These are phyloP conservation scores for Cytospora piceicola DNA, from an alignment of 2,329 filamentous ascomycete genomes.

Conservation along the genomic window DNA sequence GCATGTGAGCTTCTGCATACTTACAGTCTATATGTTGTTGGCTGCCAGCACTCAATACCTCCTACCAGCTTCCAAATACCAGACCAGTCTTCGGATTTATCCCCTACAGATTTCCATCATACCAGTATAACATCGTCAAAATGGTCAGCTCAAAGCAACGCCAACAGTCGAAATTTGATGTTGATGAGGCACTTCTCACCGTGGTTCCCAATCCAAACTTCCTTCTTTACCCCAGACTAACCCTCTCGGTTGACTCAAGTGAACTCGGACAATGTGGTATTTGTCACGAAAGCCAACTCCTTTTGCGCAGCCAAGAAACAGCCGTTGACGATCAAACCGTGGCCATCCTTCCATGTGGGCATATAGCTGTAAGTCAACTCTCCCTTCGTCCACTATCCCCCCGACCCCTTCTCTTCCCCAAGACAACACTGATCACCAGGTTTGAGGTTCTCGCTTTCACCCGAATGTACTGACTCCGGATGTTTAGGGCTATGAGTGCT, in stretches of 20 bases:
- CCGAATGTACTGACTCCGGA: background rate
- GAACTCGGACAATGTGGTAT: slow-evolving; percentile 18
- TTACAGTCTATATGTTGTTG: too few relatives aligned
- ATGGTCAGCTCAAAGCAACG: background rate
- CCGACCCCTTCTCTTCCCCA: background rate
- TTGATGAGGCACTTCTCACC: slow-evolving; percentile 20
- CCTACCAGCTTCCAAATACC: background rate
- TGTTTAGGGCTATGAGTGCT: slow-evolving; percentile 8
- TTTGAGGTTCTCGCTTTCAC: background rate
- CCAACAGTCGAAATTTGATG: background rate
- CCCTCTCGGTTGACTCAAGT: background rate
- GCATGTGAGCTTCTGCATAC: too few relatives aligned
- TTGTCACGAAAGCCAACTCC: slow-evolving; percentile 18
- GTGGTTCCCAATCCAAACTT: slow-evolving; percentile 14
- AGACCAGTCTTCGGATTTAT: background rate
- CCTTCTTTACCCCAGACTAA: slow-evolving; percentile 21
- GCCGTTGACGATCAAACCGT: background rate
- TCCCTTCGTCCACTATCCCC: background rate
- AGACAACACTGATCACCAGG: background rate
- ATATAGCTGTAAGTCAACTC: slow-evolving; percentile 4
- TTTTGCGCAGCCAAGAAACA: background rate
- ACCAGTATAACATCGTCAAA: background rate
- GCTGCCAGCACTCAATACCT: too few relatives aligned
- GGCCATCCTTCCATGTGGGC: slow-evolving; percentile 23
- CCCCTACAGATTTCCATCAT: background rate